Evolutionary conservation across 352 stramenopile species (phyloP), one percentile per base, ranked within the genome.

Genomic region (Globisporangium carolinianum): DNA sequence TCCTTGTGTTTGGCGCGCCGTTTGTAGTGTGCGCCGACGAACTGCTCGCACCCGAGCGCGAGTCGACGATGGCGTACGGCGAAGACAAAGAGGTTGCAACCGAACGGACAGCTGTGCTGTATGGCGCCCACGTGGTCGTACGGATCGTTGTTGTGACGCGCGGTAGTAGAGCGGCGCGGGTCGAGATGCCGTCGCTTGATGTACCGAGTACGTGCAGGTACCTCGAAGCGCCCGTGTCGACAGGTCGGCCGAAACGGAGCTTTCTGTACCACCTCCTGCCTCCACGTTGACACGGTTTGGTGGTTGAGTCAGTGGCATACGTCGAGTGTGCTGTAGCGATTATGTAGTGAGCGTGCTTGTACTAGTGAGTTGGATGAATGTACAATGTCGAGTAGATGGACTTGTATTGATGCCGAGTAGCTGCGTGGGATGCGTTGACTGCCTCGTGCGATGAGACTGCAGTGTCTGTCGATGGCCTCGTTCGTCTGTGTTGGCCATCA

Each of bases 11-110:
- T 12, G 53, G 49, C 32, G 36, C 24, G 12, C 65, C 71, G 38
- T 79, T 74, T 46, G 63, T 73, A 5, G 6, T 72, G 39, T 80
- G 63, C 32, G 64, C 65, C 0, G 69, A 73, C 39, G 66, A 75
- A 14, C 10, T 47, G 17, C 10, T 38, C 8, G 12, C 24, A 42
- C 1, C 39, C 35, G 11, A 12, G 17, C 24, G 18, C 2, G 18
- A 6, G 35, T 12, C 4, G 17, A n/a, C 4, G 41, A 52, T 47
- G 24, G 24, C 24, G 24, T 24, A 24, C 24, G 24, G 24, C 45
- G 2, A 41, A 54, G 50, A 6, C 35, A 10, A 38, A 50, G 17
- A 6, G 12, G 36, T n/a, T 36, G 1, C 2, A 7, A 9, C 14
- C 1, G 12, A 9, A 10, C 32, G 14, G 41, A 43, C 36, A 5